A percentile compares a stretch with the other conserved stretches of the same genome.
Evolutionary conservation across 257 asterid genomes (phyloP).

Genomic region (Gardenia jasminoides): DNA sequence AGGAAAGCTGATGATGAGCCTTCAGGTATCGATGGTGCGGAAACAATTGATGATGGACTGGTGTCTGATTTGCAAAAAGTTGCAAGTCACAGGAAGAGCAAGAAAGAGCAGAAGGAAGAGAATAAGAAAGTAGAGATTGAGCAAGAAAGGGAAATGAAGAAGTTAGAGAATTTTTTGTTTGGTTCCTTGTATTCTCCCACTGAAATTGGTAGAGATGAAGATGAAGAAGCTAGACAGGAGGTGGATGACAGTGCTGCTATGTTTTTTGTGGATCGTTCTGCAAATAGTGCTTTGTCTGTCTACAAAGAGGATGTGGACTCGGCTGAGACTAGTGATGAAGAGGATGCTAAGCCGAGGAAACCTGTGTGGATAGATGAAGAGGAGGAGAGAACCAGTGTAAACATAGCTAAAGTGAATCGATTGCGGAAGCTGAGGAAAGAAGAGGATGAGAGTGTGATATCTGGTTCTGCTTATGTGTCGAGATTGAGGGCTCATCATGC

Average conservation of each 20-base stretch:
- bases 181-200: constrained; percentile 69
- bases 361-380: constrained; percentile 90
- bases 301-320: constrained; percentile 54
- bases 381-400: constrained; percentile 59
- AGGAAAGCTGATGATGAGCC: constrained; percentile 28
- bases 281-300: constrained; percentile 48
- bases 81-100: constrained; percentile 40
- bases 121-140: constrained; percentile 38
- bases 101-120: constrained; percentile 38
- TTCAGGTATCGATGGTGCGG: constrained; percentile 22
- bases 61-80: constrained; percentile 18
- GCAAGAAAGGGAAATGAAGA: constrained; percentile 65
- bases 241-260: constrained; percentile 44
- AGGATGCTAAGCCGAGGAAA: constrained; percentile 37
- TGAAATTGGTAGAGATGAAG: constrained; percentile 56
- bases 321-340: constrained; percentile 20
- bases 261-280: constrained; percentile 67
- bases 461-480: constrained; percentile 63
- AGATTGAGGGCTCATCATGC: constrained; percentile 88
- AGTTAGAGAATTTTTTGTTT: constrained; percentile 59
- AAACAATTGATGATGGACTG: constrained; percentile 28
- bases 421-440: constrained; percentile 75
- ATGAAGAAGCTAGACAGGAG: constrained; percentile 38
- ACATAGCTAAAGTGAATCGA: constrained; percentile 72
- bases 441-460: constrained; percentile 64